phyloP scores from a whole-genome alignment of 2,329 filamentous ascomycete species.

The Metarhizium guizhouense region DNA sequence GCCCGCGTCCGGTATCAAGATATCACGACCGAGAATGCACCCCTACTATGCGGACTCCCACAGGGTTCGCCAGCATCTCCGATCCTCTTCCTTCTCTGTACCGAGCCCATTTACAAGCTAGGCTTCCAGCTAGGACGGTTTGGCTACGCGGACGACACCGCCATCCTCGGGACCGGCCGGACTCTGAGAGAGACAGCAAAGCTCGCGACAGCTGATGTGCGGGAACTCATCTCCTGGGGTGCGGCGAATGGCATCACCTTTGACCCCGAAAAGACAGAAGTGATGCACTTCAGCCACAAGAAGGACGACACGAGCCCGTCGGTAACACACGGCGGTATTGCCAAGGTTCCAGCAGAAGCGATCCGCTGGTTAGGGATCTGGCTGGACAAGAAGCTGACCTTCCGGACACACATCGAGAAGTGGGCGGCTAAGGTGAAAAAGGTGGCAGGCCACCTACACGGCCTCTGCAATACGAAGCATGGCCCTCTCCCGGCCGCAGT shows the following conservation, averaged over 20 bases:
- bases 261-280: constrained; percentile 13
- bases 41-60: constrained; percentile 6
- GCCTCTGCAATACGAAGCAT: background rate
- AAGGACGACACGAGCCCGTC: background rate
- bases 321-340: background rate
- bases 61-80: constrained; percentile 11
- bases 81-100: constrained; percentile 12
- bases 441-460: constrained; percentile 5
- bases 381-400: constrained; percentile 10
- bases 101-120: constrained; percentile 8
- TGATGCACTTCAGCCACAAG: constrained; percentile 12
- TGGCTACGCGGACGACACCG: background rate
- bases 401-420: constrained; percentile 9
- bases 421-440: constrained; percentile 9
- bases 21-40: constrained; percentile 1
- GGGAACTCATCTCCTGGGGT: constrained; percentile 10
- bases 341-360: constrained; percentile 2
- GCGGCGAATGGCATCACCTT: constrained; percentile 11
- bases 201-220: constrained; percentile 4
- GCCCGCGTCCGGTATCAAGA: constrained; percentile 5
- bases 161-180: constrained; percentile 9
- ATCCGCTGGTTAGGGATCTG: constrained; percentile 14
- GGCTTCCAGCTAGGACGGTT: constrained; percentile 1
- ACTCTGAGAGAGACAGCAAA: constrained; percentile 8
- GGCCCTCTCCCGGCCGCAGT: background rate